These are phyloP conservation scores for Endothia cerciana DNA, from an alignment of 2,329 filamentous ascomycete genomes.

Conservation along the genomic window DNA sequence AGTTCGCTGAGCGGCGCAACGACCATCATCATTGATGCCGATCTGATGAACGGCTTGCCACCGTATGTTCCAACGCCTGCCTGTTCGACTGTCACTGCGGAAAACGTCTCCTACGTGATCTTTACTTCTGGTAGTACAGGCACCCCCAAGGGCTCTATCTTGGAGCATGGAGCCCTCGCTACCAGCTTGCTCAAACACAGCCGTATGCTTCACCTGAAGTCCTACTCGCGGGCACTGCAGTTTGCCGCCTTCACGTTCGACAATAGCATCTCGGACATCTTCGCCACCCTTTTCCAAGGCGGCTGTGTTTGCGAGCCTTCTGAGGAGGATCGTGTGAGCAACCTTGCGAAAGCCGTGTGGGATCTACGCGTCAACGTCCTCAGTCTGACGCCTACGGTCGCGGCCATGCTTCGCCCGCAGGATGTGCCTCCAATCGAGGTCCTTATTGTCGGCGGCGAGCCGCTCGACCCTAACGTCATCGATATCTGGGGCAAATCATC, in stretches of 20 bases:
- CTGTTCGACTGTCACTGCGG: neutral
- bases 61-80: neutral
- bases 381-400: conserved; percentile 63
- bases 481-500: conserved; percentile 4
- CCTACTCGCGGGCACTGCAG: conserved; percentile 35
- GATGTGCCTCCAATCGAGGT: conserved; percentile 43
- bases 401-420: conserved; percentile 45
- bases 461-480: conserved; percentile 11
- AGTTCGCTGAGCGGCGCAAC: conserved; percentile 6
- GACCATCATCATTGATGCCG: conserved; percentile 18
- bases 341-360: conserved; percentile 53
- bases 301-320: conserved; percentile 64
- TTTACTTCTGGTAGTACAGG: conserved; percentile 59
- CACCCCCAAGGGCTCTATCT: conserved; percentile 42
- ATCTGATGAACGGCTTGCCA: neutral
- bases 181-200: neutral
- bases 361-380: conserved; percentile 55
- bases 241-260: conserved; percentile 55
- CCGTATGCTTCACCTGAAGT: neutral
- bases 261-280: conserved; percentile 54
- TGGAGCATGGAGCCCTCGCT: conserved; percentile 2
- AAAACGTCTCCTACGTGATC: conserved; percentile 41
- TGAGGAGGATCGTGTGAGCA: conserved; percentile 50
- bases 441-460: conserved; percentile 41
- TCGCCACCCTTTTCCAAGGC: conserved; percentile 58